Evolutionary conservation across 768 basidiomycete species (phyloP).

Genomic region (Phylloporus sp.): DNA sequence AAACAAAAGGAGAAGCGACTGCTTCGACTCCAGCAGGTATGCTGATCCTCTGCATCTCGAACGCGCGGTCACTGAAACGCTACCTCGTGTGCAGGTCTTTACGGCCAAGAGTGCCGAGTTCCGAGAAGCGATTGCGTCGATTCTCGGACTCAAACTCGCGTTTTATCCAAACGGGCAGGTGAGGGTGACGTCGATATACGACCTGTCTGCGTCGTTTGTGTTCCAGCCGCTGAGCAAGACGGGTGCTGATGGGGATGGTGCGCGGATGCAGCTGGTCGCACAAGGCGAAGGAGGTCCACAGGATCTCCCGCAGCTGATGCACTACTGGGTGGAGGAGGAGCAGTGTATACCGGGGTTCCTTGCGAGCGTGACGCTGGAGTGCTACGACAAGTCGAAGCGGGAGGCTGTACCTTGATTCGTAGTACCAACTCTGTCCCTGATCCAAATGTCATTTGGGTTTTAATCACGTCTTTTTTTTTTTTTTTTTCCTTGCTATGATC

Average conservation of each 20-base stretch:
- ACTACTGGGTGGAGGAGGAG: conserved; percentile 82
- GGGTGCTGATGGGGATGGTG: conserved; percentile 35
- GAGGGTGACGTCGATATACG: conserved; percentile 85
- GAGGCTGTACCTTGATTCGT: no score
- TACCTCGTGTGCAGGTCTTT: conserved; percentile 67
- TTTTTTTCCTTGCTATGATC: no score
- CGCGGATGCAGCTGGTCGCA: conserved; percentile 67
- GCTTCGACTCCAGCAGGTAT: conserved; percentile 72
- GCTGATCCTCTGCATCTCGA: background rate
- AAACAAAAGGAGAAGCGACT: conserved; percentile 81
- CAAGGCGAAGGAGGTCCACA: conserved; percentile 72
- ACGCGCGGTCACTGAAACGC: no score
- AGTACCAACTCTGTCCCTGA: no score
- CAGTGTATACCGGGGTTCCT: conserved; percentile 87
- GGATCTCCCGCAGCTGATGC: conserved; percentile 69
- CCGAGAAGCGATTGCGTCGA: conserved; percentile 81
- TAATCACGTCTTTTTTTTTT: background rate
- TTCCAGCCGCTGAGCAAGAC: conserved; percentile 58
- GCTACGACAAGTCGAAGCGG: conserved; percentile 71
- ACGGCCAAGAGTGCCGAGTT: conserved; percentile 84
- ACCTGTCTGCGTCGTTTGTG: conserved; percentile 80
- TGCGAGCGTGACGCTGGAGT: conserved; percentile 83
- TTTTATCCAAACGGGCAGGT: conserved; percentile 91
- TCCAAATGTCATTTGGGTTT: no score
- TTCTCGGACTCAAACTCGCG: conserved; percentile 86